Evolutionary conservation across 2,329 filamentous ascomycete genomes (phyloP), one percentile per base, ranked within the genome.

Genomic region (Chaetomiaceae sp.): DNA sequence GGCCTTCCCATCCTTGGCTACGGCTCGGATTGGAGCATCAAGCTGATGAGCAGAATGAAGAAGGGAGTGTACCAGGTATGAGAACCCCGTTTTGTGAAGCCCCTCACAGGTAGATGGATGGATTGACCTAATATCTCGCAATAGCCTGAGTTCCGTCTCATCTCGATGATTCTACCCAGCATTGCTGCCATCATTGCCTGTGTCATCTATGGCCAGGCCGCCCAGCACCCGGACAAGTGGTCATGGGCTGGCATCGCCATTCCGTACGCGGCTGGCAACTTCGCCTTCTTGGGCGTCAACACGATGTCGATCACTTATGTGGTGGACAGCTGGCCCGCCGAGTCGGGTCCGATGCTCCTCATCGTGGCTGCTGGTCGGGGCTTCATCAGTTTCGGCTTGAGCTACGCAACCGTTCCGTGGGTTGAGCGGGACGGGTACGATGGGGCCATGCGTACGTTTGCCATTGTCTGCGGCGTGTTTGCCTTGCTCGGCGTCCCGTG

Each of bases 241-340:
- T 45, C 43, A 1, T 45, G 43, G 43, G 33, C 43, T 14, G 42
- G 43, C 43, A 45, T 45, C 21, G 43, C 34, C 13, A 35, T 45
- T 2, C 43, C 43, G 14, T 45, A 45, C 31, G 43, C 43, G 5
- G 33, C 33, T n/a, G 43, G 43, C 20, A 35, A 23, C 33, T 19
- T 45, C 43, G 43, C 43, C 8, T 45, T 45, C 43, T 5, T 45
- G 33, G 43, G 43, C 14, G 43, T n/a, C 33, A 45, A 45, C 33
- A 45, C 43, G 8, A 33, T 45, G 33, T 17, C 31, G 3, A 45
- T 45, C 5, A 45, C 43, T 8, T 45, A 45, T 33, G 43, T 45
- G 33, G 43, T 45, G 3, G 42, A 44, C 30, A 45, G 43, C 33
- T 45, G 43, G 43, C 43, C 33, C 3, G 14, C 21, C 20, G 33